Evolutionary conservation across 2,329 filamentous ascomycete species (phyloP).

Genomic region (Cladophialophora yegresii): DNA sequence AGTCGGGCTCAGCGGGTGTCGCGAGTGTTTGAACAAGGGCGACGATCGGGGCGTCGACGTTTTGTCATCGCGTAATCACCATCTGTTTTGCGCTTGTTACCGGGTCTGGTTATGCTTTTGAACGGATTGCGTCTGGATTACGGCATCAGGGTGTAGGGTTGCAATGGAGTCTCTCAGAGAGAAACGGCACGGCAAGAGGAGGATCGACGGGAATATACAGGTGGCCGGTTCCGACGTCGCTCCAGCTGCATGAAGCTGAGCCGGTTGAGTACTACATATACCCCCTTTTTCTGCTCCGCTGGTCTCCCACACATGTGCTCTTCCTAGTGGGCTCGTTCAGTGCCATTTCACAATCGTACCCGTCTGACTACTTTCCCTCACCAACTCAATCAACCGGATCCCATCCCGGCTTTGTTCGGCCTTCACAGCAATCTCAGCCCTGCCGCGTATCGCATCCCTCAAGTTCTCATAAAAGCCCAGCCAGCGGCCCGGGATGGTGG

Average conservation of each 20-base stretch:
- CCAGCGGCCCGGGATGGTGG: conserved; percentile 29
- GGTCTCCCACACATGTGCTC: neutral
- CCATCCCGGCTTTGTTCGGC: conserved; percentile 26
- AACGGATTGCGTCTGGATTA: neutral
- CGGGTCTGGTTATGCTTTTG: neutral
- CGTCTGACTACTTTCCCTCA: conserved; percentile 18
- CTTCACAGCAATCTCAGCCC: conserved; percentile 21
- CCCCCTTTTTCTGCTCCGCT: conserved; percentile 1
- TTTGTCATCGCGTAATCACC: conserved; percentile 17
- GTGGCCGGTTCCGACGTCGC: neutral
- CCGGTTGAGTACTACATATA: conserved; percentile 4
- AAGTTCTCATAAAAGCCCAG: conserved; percentile 31
- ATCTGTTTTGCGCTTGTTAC: neutral
- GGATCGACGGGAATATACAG: conserved; percentile 8
- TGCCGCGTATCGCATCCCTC: conserved; percentile 16
- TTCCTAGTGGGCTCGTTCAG: neutral
- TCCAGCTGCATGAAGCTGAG: conserved; percentile 1
- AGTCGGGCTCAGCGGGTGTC: neutral
- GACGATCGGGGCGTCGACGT: neutral
- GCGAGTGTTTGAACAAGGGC: neutral
- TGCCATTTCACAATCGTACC: conserved; percentile 21
- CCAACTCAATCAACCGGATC: conserved; percentile 31
- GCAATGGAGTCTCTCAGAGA: conserved; percentile 1
- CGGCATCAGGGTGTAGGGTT: neutral
- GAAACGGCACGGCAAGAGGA: conserved; percentile 10